These are phyloP conservation scores for Daldinia grandis DNA, from an alignment of 495 filamentous ascomycete genomes.

Conservation along the genomic window DNA sequence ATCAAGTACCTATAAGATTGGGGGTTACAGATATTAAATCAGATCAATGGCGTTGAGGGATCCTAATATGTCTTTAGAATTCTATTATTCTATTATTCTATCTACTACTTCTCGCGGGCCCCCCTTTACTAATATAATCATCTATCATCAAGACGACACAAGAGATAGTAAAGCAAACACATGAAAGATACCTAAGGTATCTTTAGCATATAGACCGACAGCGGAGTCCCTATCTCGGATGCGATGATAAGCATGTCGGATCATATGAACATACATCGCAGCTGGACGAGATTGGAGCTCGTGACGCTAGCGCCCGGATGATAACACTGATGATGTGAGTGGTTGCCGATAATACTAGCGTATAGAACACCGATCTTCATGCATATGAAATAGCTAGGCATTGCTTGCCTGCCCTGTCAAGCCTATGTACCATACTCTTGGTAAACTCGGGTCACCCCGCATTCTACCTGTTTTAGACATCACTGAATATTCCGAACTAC, in stretches of 20 bases:
- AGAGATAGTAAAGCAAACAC: background rate
- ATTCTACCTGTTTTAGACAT: background rate
- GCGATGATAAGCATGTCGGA: constrained; percentile 24
- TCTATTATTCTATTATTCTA: background rate
- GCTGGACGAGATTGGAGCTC: constrained; percentile 18
- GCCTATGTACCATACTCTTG: constrained; percentile 21
- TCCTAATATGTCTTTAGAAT: constrained; percentile 1
- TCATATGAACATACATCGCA: constrained; percentile 9
- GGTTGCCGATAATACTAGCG: constrained; percentile 44
- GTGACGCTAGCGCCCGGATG: constrained; percentile 29
- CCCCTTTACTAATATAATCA: constrained; percentile 17
- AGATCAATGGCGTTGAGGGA: background rate
- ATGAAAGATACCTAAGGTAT: constrained; percentile 3
- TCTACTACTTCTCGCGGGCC: background rate
- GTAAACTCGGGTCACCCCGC: constrained; percentile 35
- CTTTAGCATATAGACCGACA: constrained; percentile 29
- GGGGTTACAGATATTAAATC: background rate
- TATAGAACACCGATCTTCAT: constrained; percentile 31
- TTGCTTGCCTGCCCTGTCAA: background rate
- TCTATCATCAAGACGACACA: background rate
- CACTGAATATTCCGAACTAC: background rate
- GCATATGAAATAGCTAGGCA: constrained; percentile 18
- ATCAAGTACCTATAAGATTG: background rate
- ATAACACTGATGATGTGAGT: constrained; percentile 39
- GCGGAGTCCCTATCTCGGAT: constrained; percentile 33